Base-by-base conservation (phyloP, 1,284 basidiomycete genomes). In the Meripilus lineatus region DNA sequence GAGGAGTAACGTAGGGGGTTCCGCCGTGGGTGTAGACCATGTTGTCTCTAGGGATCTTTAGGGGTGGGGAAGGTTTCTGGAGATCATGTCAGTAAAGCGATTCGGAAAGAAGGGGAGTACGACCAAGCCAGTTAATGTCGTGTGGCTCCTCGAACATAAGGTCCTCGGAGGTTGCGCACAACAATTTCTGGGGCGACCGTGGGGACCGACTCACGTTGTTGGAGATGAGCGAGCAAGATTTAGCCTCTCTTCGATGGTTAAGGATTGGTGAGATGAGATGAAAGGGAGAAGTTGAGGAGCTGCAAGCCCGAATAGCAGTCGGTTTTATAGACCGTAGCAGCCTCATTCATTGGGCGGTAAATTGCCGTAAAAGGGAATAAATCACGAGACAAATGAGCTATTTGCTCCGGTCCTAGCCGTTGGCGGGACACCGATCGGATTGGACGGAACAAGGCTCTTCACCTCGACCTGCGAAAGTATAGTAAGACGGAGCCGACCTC, bases 1-100 rank as follows among this genome's bases (percentile, higher is more conserved):
- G 85, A 32, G 87, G 86, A 51, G 87, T 89, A 44, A 88, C 84
- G 62, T 89, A 88, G 57, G 87, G 87, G 5, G 86, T 87, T 38
- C 85, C 86, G 39, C 80, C 72, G 61, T 79, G 74, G 46, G 75
- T 66, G 58, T 73, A 71, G 52, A 76, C 74, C 79, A 82, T 84
- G 49, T 40, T 52, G 53, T 30, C 30, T 11, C 32, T 30, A 30
- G n/a, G n/a, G n/a, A n/a, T n/a, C n/a, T n/a, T n/a, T n/a, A n/a
- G n/a, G n/a, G n/a, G n/a, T n/a, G n/a, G n/a, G n/a, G n/a, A n/a
- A n/a, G n/a, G n/a, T n/a, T n/a, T n/a, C 28, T 17, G 38, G 13
- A 23, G 35, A 18, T 32, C 33, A 10, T 18, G 28, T 24, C 22
- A 24, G 13, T 10, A 30, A 30, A 40, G 24, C 22, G 32, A 42